Evolutionary conservation across 2,329 filamentous ascomycete genomes (phyloP).

Genomic region (Fonsecaea multimorphosa): DNA sequence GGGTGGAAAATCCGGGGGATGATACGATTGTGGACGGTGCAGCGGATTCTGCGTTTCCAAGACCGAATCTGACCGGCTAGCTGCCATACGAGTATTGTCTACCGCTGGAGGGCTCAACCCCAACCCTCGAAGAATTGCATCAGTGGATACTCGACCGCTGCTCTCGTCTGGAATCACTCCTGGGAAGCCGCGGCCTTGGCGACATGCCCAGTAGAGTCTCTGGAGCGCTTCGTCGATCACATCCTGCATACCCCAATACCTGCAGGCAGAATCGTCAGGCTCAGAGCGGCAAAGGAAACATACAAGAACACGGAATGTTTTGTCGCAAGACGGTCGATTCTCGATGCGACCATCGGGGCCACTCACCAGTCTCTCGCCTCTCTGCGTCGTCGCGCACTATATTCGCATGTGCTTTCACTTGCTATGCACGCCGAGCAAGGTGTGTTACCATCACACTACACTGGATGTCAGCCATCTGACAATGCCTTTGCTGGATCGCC

Average conservation of each 20-base stretch:
- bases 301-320: background rate
- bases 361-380: slow-evolving; percentile 36
- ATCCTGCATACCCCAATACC: slow-evolving; percentile 35
- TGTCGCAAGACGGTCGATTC: background rate
- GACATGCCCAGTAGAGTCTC: slow-evolving; percentile 34
- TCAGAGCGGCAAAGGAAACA: background rate
- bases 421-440: slow-evolving; percentile 29
- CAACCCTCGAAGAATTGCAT: slow-evolving; percentile 33
- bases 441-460: slow-evolving; percentile 32
- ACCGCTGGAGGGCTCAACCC: slow-evolving; percentile 29
- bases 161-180: slow-evolving; percentile 32
- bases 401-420: slow-evolving; percentile 33
- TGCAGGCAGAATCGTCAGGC: slow-evolving; percentile 6
- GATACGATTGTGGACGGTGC: slow-evolving; percentile 20
- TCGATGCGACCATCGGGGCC: background rate
- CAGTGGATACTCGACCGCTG: slow-evolving; percentile 31
- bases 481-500: background rate
- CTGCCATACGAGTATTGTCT: slow-evolving; percentile 15
- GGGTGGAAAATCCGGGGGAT: slow-evolving; percentile 27
- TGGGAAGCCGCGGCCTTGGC: slow-evolving; percentile 31
- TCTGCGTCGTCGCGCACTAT: slow-evolving; percentile 32
- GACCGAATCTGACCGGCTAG: slow-evolving; percentile 20
- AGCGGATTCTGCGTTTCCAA: slow-evolving; percentile 9
- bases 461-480: slow-evolving; percentile 13
- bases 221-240: slow-evolving; percentile 34